Conservation (phyloP, 2,329 filamentous ascomycete genomes). For the Aspergillus pseudoviridinutans region DNA sequence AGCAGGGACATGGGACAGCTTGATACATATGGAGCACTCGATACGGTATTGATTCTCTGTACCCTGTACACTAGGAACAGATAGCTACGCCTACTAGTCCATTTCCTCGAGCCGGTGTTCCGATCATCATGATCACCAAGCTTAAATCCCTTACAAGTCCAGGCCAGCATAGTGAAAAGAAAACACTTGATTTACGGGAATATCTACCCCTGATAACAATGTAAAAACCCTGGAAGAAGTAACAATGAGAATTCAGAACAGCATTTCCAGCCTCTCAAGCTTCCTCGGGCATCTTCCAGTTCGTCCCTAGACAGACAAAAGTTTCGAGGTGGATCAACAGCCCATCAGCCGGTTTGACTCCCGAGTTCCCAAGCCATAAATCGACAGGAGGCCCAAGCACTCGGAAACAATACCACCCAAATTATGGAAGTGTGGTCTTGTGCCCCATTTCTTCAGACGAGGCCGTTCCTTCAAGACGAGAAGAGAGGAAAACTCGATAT, state of each 20-base stretch:
- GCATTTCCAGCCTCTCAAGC: neutral
- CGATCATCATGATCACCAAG: neutral
- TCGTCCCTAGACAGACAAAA: neutral
- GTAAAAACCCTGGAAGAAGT: neutral
- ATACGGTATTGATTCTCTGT: too few species aligned
- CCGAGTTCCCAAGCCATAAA: neutral
- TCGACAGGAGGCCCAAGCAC: conserved; percentile 16
- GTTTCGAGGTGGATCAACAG: neutral
- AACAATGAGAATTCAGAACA: neutral
- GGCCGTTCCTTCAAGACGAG: neutral
- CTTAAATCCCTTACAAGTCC: neutral
- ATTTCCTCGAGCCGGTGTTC: neutral
- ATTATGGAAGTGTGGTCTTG: neutral
- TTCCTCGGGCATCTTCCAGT: neutral
- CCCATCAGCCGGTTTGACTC: neutral
- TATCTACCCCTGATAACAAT: neutral
- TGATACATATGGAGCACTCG: too few species aligned
- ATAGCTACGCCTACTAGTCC: too few species aligned
- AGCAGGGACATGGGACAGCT: too few species aligned
- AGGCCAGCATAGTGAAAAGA: neutral
- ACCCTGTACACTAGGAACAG: too few species aligned
- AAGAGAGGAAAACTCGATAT: neutral
- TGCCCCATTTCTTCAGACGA: neutral
- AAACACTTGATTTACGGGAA: neutral
- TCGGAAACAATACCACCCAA: conserved; percentile 14